Evolutionary conservation across 2,329 filamentous ascomycete genomes (phyloP), one percentile per base, ranked within the genome.

Genomic region (Talaromyces sp.): DNA sequence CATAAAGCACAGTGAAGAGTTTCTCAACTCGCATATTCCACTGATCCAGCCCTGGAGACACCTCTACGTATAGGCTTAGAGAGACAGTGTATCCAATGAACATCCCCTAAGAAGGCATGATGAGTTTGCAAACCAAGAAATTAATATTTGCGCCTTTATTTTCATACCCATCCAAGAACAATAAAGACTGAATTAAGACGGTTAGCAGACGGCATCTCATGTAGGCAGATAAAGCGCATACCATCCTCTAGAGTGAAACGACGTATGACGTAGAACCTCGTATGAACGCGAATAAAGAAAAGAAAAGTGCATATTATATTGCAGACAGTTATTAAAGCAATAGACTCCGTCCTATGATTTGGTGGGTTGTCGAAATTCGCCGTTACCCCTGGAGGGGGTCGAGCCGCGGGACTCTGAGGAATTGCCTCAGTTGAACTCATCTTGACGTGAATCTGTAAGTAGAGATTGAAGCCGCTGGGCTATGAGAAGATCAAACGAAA

Each of bases 101-200:
- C 37, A 54, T n/a, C n/a, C 33, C 9, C 61, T 62, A 11, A 17
- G 6, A 9, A 17, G 4, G 3, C 22, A 31, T 11, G 33, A 39
- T 57, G 33, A 57, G 49, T 41, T 15, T 27, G 4, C 6, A 17
- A 4, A 19, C 10, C 11, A 50, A 2, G n/a, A n/a, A 27, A 3
- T 13, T 3, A 11, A 8, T 52, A 5, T 15, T 13, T 3, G n/a
- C 33, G 4, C 1, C 27, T 31, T 31, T 7, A 19, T 56, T 15
- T 10, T 33, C 49, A 56, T 52, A 62, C 61, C 45, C 61, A 62
- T 56, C 33, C 49, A 39, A 62, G 35, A 19, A 22, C 5, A 54
- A 54, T n/a, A 27, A 52, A 52, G 22, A 39, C 61, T 62, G 10
- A 33, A 22, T 11, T 7, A 13, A 41, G n/a, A 54, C 19, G 22